These are phyloP conservation scores for Geosmithia putterillii DNA, from an alignment of 2,329 filamentous ascomycete genomes.

Conservation along the genomic window DNA sequence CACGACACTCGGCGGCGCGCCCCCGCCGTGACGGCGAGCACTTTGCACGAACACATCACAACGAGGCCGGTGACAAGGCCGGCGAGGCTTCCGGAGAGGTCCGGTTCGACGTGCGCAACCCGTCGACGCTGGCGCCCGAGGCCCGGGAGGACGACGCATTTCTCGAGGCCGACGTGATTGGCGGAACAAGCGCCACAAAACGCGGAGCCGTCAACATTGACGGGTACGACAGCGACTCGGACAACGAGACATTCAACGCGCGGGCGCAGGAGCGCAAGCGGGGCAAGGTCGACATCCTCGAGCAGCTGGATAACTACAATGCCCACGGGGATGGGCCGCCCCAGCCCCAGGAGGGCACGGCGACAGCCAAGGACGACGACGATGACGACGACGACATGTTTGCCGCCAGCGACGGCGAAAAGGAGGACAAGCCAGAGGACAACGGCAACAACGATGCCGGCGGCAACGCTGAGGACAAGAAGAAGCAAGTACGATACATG, in stretches of 20 bases:
- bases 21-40: slow-evolving; percentile 76
- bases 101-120: slow-evolving; percentile 90
- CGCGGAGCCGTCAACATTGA: slow-evolving; percentile 93
- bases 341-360: slow-evolving; percentile 7
- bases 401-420: slow-evolving; percentile 46
- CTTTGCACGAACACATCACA: slow-evolving; percentile 63
- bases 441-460: slow-evolving; percentile 26
- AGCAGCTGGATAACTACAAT: slow-evolving; percentile 43
- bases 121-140: slow-evolving; percentile 79
- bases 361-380: slow-evolving; percentile 23
- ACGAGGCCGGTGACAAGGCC: slow-evolving; percentile 23
- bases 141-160: slow-evolving; percentile 58
- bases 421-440: slow-evolving; percentile 7
- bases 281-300: slow-evolving; percentile 35
- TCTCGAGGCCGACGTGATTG: slow-evolving; percentile 87
- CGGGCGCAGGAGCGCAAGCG: slow-evolving; percentile 50
- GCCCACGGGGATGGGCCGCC: slow-evolving; percentile 23
- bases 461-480: slow-evolving; percentile 35
- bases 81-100: slow-evolving; percentile 56
- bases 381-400: slow-evolving; percentile 79
- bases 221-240: slow-evolving; percentile 90
- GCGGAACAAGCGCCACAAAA: slow-evolving; percentile 65
- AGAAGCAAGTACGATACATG: slow-evolving; percentile 48
- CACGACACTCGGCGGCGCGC: slow-evolving; percentile 52
- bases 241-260: slow-evolving; percentile 77